Conservation (phyloP, 805 yeast species). For the Saturnispora silvae region DNA sequence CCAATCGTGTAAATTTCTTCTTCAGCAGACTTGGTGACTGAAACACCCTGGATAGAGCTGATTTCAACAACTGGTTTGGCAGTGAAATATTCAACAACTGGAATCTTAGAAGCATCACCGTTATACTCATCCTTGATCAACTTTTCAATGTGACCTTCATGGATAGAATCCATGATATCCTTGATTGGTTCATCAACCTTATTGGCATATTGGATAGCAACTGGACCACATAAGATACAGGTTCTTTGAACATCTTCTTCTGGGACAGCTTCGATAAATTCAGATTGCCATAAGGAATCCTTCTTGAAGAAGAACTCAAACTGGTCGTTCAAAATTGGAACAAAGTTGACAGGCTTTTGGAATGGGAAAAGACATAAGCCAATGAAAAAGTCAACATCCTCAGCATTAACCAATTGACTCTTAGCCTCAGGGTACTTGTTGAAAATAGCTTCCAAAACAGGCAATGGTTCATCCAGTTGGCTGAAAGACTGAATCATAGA, state of each 20-base stretch:
- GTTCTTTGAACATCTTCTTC: constrained; percentile 96
- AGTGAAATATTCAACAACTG: constrained; percentile 84
- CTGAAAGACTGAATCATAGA: constrained; percentile 69
- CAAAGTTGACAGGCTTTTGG: constrained; percentile 97
- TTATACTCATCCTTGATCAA: constrained; percentile 60
- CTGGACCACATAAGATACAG: constrained; percentile 98
- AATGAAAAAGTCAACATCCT: constrained; percentile 90
- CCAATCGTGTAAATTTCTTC: constrained; percentile 32
- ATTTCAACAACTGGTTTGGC: constrained; percentile 42
- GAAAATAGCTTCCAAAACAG: constrained; percentile 49
- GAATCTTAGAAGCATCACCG: constrained; percentile 63
- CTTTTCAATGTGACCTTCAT: constrained; percentile 75
- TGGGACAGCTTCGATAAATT: constrained; percentile 90
- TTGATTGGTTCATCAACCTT: constrained; percentile 87
- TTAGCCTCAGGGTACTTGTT: constrained; percentile 62
- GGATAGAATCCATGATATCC: constrained; percentile 78
- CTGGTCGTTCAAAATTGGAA: constrained; percentile 89
- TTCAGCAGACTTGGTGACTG: constrained; percentile 22
- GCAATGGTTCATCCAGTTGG: constrained; percentile 59
- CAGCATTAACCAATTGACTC: constrained; percentile 81
- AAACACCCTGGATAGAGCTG: constrained; percentile 29
- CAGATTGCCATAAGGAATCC: constrained; percentile 98
- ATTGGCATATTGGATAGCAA: constrained; percentile 87
- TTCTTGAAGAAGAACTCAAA: constrained; percentile 95
- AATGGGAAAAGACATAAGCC: constrained; percentile 68